Evolutionary conservation across 169 alveolate genomes (phyloP).

Genomic region (Condylostoma magnum): DNA sequence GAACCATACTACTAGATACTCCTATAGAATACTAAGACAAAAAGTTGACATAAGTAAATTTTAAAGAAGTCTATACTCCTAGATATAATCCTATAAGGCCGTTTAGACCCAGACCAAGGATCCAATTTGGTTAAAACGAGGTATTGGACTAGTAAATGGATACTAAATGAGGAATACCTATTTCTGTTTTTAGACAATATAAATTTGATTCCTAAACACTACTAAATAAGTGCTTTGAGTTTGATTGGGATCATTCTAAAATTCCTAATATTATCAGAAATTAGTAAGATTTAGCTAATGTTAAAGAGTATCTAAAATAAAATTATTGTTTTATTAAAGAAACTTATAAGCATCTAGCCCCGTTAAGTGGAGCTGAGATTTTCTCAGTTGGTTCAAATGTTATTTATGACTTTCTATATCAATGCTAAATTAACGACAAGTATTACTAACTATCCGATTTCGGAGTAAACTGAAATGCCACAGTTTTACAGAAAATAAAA

Average conservation of each 20-base stretch:
- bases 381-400: constrained; percentile 7
- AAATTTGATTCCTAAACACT: background rate
- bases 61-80: no score
- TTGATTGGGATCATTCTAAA: constrained; percentile 25
- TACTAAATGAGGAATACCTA: background rate
- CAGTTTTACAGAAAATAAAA: constrained; percentile 1
- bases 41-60: no score
- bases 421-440: constrained; percentile 1
- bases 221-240: constrained; percentile 23
- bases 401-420: constrained; percentile 13
- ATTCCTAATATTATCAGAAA: constrained; percentile 10
- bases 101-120: no score
- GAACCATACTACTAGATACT: no score
- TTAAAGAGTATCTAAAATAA: background rate
- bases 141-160: no score
- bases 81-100: no score
- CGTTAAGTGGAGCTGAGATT: constrained; percentile 11
- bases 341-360: constrained; percentile 18
- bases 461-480: constrained; percentile 19
- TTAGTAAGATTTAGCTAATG: background rate
- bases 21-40: no score
- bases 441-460: background rate
- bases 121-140: no score
- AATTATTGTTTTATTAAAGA: constrained; percentile 9
- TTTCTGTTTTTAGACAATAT: background rate